A percentile compares a stretch with the other conserved stretches of the same genome.
These are phyloP conservation scores for Lepiota subincarnata DNA, from an alignment of 768 basidiomycete genomes.

Conservation along the genomic window DNA sequence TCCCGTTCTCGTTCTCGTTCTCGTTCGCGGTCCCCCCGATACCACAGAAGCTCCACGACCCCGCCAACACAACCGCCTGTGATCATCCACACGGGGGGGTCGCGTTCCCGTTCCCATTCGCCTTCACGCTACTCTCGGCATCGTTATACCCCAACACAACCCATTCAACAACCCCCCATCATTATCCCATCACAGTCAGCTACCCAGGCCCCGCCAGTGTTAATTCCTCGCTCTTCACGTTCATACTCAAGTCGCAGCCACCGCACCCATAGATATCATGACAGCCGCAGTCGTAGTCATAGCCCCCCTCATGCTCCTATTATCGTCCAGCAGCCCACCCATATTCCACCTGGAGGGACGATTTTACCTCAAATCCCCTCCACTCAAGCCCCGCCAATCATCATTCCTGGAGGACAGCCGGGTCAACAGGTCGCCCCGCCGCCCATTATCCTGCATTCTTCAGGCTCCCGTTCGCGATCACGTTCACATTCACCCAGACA, in stretches of 20 bases:
- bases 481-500: not conserved
- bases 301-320: slow-evolving; percentile 1
- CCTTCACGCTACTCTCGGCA: slow-evolving; percentile 7
- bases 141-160: not conserved
- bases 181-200: not conserved
- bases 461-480: slow-evolving; percentile 14
- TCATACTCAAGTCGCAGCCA: slow-evolving; percentile 4
- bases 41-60: not conserved
- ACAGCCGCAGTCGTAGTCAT: not conserved
- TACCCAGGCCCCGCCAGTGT: not conserved
- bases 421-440: not conserved
- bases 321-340: slow-evolving; percentile 4
- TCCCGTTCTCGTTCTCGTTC: slow-evolving; percentile 19
- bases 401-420: not conserved
- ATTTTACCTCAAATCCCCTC: not conserved
- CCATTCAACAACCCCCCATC: not conserved
- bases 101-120: slow-evolving; percentile 20
- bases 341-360: slow-evolving; percentile 8
- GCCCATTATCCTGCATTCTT: slow-evolving; percentile 13
- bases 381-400: not conserved
- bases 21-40: slow-evolving; percentile 11
- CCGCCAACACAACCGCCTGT: slow-evolving; percentile 7
- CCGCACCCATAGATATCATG: slow-evolving; percentile 6
- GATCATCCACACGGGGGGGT: slow-evolving; percentile 6
- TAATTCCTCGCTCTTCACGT: slow-evolving; percentile 3